Conservation (phyloP, 805 yeast genomes). For the Starmerella etchellsii region DNA sequence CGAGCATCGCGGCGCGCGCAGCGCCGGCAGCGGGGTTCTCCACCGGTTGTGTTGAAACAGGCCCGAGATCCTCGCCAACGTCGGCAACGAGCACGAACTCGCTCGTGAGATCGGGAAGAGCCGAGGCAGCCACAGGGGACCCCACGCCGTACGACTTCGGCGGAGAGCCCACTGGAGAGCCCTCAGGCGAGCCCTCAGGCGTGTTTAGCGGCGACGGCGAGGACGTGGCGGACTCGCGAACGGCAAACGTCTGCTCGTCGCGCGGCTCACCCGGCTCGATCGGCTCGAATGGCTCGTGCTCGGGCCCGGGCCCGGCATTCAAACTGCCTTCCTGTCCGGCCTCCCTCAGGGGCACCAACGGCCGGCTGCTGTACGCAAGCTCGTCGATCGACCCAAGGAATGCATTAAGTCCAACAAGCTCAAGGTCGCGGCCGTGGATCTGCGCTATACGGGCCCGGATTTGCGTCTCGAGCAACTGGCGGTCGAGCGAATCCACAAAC, state of each 20-base stretch:
- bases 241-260: neutral
- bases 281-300: conserved; percentile 1
- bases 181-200: no score
- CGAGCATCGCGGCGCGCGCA: conserved; percentile 20
- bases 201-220: neutral
- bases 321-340: conserved; percentile 2
- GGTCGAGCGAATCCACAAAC: neutral
- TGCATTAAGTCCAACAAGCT: neutral
- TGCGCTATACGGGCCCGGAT: neutral
- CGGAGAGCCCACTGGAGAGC: no score
- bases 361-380: no score
- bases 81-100: conserved; percentile 14
- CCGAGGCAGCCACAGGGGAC: neutral
- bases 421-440: neutral
- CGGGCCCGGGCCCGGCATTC: neutral
- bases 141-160: neutral
- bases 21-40: conserved; percentile 14
- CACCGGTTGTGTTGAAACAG: conserved; percentile 1
- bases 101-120: neutral
- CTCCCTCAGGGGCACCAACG: no score
- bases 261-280: neutral
- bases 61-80: conserved; percentile 2
- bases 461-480: neutral
- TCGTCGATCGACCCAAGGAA: conserved; percentile 8
- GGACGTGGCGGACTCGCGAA: neutral